Conservation (phyloP, 2,329 filamentous ascomycete genomes). For the Fusarium sarcochroum region DNA sequence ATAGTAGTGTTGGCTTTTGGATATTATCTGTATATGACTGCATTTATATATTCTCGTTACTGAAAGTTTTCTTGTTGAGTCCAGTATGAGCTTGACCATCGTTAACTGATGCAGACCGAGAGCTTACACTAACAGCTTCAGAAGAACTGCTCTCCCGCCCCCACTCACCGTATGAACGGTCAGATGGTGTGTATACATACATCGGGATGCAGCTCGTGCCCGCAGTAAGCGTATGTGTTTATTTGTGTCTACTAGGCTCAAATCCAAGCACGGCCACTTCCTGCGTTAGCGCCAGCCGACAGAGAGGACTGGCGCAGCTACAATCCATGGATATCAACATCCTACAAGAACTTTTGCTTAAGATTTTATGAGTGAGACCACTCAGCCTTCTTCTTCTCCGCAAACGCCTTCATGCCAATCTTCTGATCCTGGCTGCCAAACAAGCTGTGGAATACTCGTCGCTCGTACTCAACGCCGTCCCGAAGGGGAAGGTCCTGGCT, state of each 20-base stretch:
- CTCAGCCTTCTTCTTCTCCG: constrained; percentile 92
- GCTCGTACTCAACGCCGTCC: constrained; percentile 95
- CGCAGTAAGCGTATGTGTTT: constrained; percentile 3
- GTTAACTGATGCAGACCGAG: constrained; percentile 3
- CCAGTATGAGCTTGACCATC: background rate
- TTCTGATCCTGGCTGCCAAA: constrained; percentile 98
- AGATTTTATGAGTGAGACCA: constrained; percentile 81
- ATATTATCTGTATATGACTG: no score
- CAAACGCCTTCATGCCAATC: constrained; percentile 96
- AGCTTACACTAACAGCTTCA: constrained; percentile 10
- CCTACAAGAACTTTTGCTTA: background rate
- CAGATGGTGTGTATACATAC: constrained; percentile 10
- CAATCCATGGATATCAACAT: constrained; percentile 3
- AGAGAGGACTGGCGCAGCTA: background rate
- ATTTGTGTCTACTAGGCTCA: background rate
- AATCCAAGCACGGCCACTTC: background rate
- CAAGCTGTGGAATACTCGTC: constrained; percentile 90
- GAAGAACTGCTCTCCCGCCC: constrained; percentile 15
- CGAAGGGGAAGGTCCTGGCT: constrained; percentile 90
- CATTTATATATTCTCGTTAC: background rate
- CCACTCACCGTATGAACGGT: constrained; percentile 17
- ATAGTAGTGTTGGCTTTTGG: background rate
- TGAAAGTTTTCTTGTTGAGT: background rate
- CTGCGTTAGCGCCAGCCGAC: constrained; percentile 4
- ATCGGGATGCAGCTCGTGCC: background rate